phyloP scores from a whole-genome alignment of 2,329 filamentous ascomycete genomes.

The Plectosphaerella cucumerina region DNA sequence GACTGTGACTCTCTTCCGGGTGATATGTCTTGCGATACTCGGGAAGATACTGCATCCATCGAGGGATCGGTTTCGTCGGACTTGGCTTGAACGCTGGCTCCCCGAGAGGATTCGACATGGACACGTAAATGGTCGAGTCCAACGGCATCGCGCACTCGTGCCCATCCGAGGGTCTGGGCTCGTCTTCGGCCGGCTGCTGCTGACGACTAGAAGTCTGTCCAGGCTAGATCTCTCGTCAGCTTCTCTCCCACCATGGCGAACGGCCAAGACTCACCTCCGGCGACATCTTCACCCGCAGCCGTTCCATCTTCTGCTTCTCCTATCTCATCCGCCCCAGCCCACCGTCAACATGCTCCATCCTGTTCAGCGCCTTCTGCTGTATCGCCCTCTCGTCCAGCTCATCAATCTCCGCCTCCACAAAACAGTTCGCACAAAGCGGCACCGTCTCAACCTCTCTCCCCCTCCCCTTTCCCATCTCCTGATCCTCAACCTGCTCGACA shows the following conservation, averaged over 20 bases:
- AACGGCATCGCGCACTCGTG: slow-evolving; percentile 10
- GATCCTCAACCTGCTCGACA: not conserved
- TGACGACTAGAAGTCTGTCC: no score
- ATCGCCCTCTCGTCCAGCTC: slow-evolving; percentile 22
- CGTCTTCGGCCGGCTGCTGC: not conserved
- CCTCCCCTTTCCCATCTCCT: slow-evolving; percentile 6
- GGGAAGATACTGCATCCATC: slow-evolving; percentile 32
- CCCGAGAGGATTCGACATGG: slow-evolving; percentile 44
- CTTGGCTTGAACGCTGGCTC: slow-evolving; percentile 41
- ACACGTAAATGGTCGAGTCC: slow-evolving; percentile 41
- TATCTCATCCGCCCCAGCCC: slow-evolving; percentile 41
- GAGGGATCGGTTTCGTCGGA: slow-evolving; percentile 47
- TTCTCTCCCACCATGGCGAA: not conserved
- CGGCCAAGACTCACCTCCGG: slow-evolving; percentile 7
- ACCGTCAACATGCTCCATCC: slow-evolving; percentile 38
- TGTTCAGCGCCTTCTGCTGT: slow-evolving; percentile 36
- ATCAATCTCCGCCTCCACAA: slow-evolving; percentile 34
- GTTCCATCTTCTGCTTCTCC: slow-evolving; percentile 24
- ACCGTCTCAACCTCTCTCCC: slow-evolving; percentile 39
- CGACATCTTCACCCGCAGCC: slow-evolving; percentile 7
- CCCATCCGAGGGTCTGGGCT: slow-evolving; percentile 11
- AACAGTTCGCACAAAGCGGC: slow-evolving; percentile 46
- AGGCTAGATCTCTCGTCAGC: no score
- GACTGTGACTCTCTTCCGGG: not conserved
- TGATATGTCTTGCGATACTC: not conserved